Evolutionary conservation across 768 basidiomycete genomes (phyloP), one percentile per base, ranked within the genome.

Genomic region (Mycena latifolia): DNA sequence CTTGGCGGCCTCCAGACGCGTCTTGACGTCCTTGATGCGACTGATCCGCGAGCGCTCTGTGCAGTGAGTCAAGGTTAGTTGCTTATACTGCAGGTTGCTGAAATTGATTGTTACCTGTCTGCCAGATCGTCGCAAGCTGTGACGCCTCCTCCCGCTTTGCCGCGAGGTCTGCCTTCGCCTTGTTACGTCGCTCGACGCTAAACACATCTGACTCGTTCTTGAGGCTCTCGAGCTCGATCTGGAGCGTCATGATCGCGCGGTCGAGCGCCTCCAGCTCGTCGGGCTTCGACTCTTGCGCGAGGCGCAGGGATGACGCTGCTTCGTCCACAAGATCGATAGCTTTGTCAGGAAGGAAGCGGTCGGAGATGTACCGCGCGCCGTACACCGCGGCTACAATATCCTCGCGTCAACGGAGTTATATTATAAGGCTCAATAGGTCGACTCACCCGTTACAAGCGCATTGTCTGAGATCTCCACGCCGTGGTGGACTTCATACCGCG

Each of bases 271-370:
- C 94, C 0, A 97, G 83, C 60, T 90, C 90, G 58, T 94, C 92
- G 0, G 95, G 95, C 73, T 95, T 94, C 33, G 88, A 90, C 73
- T 95, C 94, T 73, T 96, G 95, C 0, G 95, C 92, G 5, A 98
- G 87, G 0, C 94, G 88, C 6, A 98, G 82, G 0, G 94, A 85
- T 2, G 93, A 93, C 0, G 94, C 92, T 4, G 96, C 96, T 77
- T 98, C 97, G 77, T 99, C 97, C 0, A 98, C 88, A 3, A 98
- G 85, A 75, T 97, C 94, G 46, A 95, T 93, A 12, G 93, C 92
- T 75, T 96, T 96, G 78, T 98, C 95, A 0, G 95, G 95, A 1
- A 97, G 84, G 76, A 88, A 96, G 5, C 95, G 86, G 75, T 95
- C 93, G 0, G 94, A 90, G 69, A 97, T 90, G 72, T 96, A 96